Base-by-base conservation (phyloP, 2,329 filamentous ascomycete species). In the Chaetomiaceae sp. region DNA sequence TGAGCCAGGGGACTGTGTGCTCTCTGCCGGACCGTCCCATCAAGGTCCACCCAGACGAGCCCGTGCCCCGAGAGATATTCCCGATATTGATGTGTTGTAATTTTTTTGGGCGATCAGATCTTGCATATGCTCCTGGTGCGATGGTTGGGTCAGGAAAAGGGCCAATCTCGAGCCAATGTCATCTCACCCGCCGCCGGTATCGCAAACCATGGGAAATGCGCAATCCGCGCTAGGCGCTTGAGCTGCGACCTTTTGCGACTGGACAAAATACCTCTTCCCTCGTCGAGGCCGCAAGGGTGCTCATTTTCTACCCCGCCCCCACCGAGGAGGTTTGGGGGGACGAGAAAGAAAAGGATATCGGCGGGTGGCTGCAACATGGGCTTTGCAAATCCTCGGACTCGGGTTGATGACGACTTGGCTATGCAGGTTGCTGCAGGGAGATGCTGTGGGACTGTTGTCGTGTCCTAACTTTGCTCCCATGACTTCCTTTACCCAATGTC, bases 171-270 rank as follows among this genome's bases (percentile, higher is more conserved):
- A 36, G 10, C 23, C 11, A 41, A 38, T 37, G 20, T 18, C 16
- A 8, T 27, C 33, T 21, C 21, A 14, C 20, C 33, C 20, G 27
- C 33, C 30, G 48, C 47, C 52, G 52, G 36, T 27, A 51, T 54
- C 48, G 42, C 52, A 40, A 10, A 10, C 36, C 9, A 18, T n/a
- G n/a, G n/a, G n/a, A 21, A 38, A 44, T n/a, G 34, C 23, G 43
- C 36, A 47, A 48, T 51, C 53, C 48, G 53, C 48, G 53, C 42
- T 51, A 54, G 44, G 48, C 43, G 43, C 43, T 13, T 18, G 30
- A 30, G 14, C 25, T 45, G 32, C 34, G 30, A 23, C 47, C 33
- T 42, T 23, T 36, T 29, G 13, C 30, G 23, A 36, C 9, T n/a
- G n/a, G n/a, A n/a, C n/a, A n/a, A n/a, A n/a, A n/a, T n/a, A n/a